These are phyloP conservation scores for Nothophoma quercina DNA, from an alignment of 2,329 filamentous ascomycete species.

Conservation along the genomic window DNA sequence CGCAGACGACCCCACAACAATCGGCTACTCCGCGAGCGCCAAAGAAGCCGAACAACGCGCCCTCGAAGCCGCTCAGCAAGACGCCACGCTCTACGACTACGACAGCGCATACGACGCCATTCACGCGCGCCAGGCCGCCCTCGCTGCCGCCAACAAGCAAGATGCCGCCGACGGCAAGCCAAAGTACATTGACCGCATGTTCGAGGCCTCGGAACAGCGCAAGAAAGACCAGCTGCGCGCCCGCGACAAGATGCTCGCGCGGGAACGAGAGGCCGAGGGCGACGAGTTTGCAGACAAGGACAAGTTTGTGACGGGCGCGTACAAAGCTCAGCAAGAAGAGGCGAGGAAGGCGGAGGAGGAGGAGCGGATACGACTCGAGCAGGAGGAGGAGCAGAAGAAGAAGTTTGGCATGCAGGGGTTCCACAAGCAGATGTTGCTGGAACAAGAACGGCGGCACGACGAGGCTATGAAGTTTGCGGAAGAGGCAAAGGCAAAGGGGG, in stretches of 20 bases:
- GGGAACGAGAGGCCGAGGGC: conserved; percentile 80
- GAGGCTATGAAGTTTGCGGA: conserved; percentile 73
- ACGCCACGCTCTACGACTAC: conserved; percentile 84
- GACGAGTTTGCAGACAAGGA: conserved; percentile 85
- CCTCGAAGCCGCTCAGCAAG: conserved; percentile 70
- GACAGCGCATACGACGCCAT: conserved; percentile 82
- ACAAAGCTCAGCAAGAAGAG: conserved; percentile 82
- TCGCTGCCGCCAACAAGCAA: conserved; percentile 61
- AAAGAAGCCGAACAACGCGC: conserved; percentile 70
- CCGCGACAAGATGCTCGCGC: conserved; percentile 79
- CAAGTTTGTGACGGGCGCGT: conserved; percentile 84
- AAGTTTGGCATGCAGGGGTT: conserved; percentile 79
- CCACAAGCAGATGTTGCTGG: conserved; percentile 76
- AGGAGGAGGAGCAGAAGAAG: conserved; percentile 70
- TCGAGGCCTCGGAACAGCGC: conserved; percentile 76
- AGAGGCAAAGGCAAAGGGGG: conserved; percentile 40
- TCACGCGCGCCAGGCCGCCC: conserved; percentile 64
- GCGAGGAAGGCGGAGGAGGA: conserved; percentile 74
- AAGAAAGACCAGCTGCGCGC: conserved; percentile 81
- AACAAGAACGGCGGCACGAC: conserved; percentile 73
- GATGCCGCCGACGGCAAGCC: conserved; percentile 69
- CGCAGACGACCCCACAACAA: conserved; percentile 45
- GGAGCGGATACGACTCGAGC: conserved; percentile 71
- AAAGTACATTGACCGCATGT: conserved; percentile 79
- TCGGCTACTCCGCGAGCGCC: conserved; percentile 72